Evolutionary conservation across 164 flowering plant genomes (phyloP).

Genomic region (Santalum album): DNA sequence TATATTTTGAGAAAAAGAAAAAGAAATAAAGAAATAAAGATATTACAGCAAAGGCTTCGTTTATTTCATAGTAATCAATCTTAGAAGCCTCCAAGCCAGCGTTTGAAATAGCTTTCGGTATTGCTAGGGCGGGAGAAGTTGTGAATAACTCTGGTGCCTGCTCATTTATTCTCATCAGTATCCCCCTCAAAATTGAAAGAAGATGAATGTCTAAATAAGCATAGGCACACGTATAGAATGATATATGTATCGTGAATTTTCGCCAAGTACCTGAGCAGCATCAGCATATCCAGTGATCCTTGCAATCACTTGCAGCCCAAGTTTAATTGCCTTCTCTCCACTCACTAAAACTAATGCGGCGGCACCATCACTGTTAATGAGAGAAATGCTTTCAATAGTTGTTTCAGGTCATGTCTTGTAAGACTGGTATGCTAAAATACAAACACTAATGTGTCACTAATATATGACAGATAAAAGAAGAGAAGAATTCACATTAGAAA

Average conservation of each 20-base stretch:
- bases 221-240: not conserved
- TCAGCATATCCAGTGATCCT: not conserved
- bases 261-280: not conserved
- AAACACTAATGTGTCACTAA: no score
- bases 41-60: conserved; percentile 1
- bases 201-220: not conserved
- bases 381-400: not conserved
- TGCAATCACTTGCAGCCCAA: conserved; percentile 1
- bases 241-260: not conserved
- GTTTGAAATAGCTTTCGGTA: conserved; percentile 1
- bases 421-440: no score
- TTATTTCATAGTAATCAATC: conserved; percentile 3
- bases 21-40: not conserved
- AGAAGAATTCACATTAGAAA: not conserved
- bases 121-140: not conserved
- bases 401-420: not conserved
- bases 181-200: not conserved
- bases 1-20: no score
- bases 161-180: not conserved
- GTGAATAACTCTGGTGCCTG: conserved; percentile 3
- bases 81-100: conserved; percentile 7
- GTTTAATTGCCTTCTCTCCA: conserved; percentile 5
- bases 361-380: conserved; percentile 3
- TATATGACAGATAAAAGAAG: no score
- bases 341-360: conserved; percentile 5